Evolutionary conservation across 176 grass and related monocot genomes (phyloP).

Genomic region (Zoysia japonica): DNA sequence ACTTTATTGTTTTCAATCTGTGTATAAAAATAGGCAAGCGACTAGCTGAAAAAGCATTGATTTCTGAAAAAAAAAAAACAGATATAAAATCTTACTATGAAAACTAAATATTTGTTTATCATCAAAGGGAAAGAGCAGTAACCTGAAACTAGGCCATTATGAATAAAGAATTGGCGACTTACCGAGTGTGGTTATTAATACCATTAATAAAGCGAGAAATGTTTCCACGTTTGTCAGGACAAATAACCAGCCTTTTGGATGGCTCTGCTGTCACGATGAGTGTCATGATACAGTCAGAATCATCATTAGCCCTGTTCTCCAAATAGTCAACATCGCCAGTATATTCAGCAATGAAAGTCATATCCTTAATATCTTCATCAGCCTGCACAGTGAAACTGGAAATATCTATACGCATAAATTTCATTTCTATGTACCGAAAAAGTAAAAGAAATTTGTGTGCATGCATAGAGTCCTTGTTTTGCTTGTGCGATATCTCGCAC

Average conservation of each 20-base stretch:
- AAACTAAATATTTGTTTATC: neutral
- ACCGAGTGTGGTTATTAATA: constrained; percentile 88
- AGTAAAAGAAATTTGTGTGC: neutral
- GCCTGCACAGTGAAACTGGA: constrained; percentile 91
- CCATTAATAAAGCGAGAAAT: constrained; percentile 80
- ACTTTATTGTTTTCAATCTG: neutral
- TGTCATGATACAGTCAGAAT: constrained; percentile 87
- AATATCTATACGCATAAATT: constrained; percentile 33
- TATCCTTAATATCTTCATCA: constrained; percentile 78
- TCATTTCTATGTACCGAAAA: constrained; percentile 20
- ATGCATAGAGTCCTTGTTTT: neutral
- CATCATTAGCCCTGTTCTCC: constrained; percentile 66
- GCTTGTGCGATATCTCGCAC: neutral
- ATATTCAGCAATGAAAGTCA: constrained; percentile 82
- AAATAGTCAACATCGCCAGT: constrained; percentile 84
- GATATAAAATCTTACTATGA: neutral
- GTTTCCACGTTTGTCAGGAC: constrained; percentile 81
- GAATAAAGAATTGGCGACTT: constrained; percentile 33
- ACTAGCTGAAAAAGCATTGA: neutral
- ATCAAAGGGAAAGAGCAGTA: neutral
- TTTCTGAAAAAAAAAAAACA: neutral
- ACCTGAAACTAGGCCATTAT: neutral
- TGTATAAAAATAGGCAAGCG: neutral
- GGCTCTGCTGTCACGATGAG: constrained; percentile 62
- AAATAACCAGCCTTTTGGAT: constrained; percentile 71